Evolutionary conservation across 2,329 filamentous ascomycete species (phyloP).

Genomic region (Hymenoscyphus occultus): DNA sequence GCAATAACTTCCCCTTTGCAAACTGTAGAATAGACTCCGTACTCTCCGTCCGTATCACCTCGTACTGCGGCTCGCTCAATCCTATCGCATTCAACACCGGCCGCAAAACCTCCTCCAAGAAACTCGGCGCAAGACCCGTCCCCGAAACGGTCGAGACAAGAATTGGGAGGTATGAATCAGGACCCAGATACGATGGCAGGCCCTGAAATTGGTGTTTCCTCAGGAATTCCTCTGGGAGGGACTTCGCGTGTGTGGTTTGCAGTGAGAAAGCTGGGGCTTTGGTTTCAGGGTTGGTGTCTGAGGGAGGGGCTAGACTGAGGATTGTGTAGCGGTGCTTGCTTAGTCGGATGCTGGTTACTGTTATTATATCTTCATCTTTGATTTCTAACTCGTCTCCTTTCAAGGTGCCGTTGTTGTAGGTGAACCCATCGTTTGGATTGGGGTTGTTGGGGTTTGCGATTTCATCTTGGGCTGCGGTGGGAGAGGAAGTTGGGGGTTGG

Average conservation of each 20-base stretch:
- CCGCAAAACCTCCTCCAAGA: slow-evolving; percentile 54
- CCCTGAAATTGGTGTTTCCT: slow-evolving; percentile 38
- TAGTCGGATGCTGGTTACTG: slow-evolving; percentile 26
- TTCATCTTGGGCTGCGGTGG: background rate
- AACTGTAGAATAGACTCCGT: slow-evolving; percentile 63
- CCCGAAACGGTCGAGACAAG: slow-evolving; percentile 68
- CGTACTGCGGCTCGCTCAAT: slow-evolving; percentile 42
- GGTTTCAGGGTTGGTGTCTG: slow-evolving; percentile 26
- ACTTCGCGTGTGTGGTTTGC: slow-evolving; percentile 32
- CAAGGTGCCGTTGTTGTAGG: slow-evolving; percentile 22
- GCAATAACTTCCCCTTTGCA: slow-evolving; percentile 48
- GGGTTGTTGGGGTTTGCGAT: background rate
- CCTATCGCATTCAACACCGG: slow-evolving; percentile 52
- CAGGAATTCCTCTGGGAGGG: slow-evolving; percentile 41
- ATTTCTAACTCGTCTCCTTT: slow-evolving; percentile 16
- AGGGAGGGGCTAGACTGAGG: slow-evolving; percentile 38
- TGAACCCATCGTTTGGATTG: background rate
- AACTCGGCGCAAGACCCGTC: slow-evolving; percentile 51
- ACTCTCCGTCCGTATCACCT: slow-evolving; percentile 61
- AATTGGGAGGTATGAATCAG: slow-evolving; percentile 48
- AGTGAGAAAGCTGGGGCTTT: slow-evolving; percentile 31
- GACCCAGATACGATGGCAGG: slow-evolving; percentile 40
- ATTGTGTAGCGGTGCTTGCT: slow-evolving; percentile 35
- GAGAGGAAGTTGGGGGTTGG: background rate
- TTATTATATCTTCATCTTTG: slow-evolving; percentile 36